Percentiles rank a stretch among this genome's conserved stretches.
Conservation (phyloP, 345 rosid species). For the Diplotaxis tenuifolia region DNA sequence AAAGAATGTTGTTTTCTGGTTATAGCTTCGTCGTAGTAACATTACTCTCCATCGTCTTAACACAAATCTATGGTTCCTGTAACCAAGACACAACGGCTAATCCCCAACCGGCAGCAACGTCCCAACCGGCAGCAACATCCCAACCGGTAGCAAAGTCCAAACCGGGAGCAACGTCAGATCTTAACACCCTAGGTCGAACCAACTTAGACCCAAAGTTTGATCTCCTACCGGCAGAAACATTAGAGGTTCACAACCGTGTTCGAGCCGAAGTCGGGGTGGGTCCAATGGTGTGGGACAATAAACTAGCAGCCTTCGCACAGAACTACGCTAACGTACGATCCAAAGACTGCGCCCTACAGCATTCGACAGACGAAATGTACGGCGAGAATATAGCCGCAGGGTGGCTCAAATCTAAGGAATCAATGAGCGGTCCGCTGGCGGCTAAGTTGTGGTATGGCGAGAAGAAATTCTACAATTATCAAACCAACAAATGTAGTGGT, state of each 20-base stretch:
- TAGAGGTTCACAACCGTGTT: slow-evolving; percentile 42
- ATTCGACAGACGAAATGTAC: slow-evolving; percentile 48
- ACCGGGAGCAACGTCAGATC: background rate
- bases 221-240: background rate
- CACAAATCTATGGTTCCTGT: slow-evolving; percentile 21
- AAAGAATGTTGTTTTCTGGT: slow-evolving; percentile 17
- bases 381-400: slow-evolving; percentile 57
- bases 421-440: slow-evolving; percentile 41
- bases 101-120: slow-evolving; percentile 21
- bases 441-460: slow-evolving; percentile 55
- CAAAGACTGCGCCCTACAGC: slow-evolving; percentile 26
- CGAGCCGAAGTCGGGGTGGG: slow-evolving; percentile 46
- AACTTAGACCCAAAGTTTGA: background rate
- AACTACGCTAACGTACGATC: slow-evolving; percentile 33
- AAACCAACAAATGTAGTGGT: slow-evolving; percentile 44
- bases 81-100: slow-evolving; percentile 18
- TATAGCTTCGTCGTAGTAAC: slow-evolving; percentile 12
- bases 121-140: background rate
- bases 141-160: slow-evolving; percentile 26
- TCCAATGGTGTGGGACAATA: slow-evolving; percentile 44
- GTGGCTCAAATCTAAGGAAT: slow-evolving; percentile 18
- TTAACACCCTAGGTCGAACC: background rate
- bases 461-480: slow-evolving; percentile 46
- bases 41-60: slow-evolving; percentile 4
- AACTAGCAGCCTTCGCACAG: slow-evolving; percentile 44